These are phyloP conservation scores for Apiospora phragmitis DNA, from an alignment of 2,329 filamentous ascomycete species.

Conservation along the genomic window DNA sequence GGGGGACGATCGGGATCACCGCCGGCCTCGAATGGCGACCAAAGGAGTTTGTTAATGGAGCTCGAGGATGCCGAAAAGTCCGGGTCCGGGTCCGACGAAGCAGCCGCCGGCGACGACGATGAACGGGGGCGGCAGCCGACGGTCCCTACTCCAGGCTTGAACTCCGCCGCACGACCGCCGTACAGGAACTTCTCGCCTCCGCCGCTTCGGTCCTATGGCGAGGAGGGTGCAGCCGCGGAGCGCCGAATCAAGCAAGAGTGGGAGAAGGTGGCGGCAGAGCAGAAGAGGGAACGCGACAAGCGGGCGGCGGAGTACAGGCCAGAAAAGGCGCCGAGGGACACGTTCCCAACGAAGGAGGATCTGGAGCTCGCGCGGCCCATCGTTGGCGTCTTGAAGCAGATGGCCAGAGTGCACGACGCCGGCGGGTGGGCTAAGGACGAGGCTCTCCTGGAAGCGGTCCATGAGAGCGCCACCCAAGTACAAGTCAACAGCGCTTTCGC, in stretches of 20 bases:
- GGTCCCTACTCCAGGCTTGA: neutral
- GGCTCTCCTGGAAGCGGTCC: neutral
- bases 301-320: neutral
- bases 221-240: neutral
- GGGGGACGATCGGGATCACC: neutral
- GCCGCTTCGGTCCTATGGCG: neutral
- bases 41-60: neutral
- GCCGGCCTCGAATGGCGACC: neutral
- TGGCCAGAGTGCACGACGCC: neutral
- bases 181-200: neutral
- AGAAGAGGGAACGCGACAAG: neutral
- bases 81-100: neutral
- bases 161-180: neutral
- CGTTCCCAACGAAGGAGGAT: neutral
- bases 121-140: neutral
- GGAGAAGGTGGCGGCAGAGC: neutral
- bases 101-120: neutral
- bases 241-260: neutral
- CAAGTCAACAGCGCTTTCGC: neutral
- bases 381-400: neutral
- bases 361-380: neutral
- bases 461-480: neutral
- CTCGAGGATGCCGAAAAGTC: neutral
- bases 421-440: neutral
- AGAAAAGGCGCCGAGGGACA: neutral